A percentile compares a stretch with the other conserved stretches of the same genome.
Evolutionary conservation across 805 yeast genomes (phyloP).

Genomic region (Candida tibetensis): DNA sequence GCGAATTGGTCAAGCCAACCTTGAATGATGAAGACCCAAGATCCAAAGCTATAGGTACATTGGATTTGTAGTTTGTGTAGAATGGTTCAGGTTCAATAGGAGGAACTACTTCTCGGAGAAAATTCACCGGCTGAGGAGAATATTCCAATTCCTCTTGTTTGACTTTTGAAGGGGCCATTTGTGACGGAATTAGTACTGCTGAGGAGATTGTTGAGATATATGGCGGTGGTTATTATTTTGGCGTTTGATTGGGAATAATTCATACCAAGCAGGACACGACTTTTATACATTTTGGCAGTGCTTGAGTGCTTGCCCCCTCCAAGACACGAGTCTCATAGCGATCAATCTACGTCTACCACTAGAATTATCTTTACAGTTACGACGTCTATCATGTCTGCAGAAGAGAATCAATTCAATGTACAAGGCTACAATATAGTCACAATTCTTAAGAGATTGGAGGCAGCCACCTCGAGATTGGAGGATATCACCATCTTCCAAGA

Average conservation of each 20-base stretch:
- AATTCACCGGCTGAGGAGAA: constrained; percentile 43
- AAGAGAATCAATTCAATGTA: constrained; percentile 48
- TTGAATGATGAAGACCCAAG: constrained; percentile 66
- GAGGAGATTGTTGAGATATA: no score
- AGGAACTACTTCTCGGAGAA: constrained; percentile 39
- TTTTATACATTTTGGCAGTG: no score
- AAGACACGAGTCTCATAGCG: no score
- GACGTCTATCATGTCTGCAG: constrained; percentile 25
- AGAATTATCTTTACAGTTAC: no score
- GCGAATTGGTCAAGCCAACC: constrained; percentile 52
- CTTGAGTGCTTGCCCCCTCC: no score
- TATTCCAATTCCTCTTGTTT: constrained; percentile 19
- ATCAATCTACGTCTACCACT: no score
- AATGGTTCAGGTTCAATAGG: constrained; percentile 46
- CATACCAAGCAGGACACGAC: neutral
- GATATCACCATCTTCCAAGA: constrained; percentile 82
- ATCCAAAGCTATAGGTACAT: constrained; percentile 84
- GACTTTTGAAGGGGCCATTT: constrained; percentile 11
- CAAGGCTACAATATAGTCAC: constrained; percentile 89
- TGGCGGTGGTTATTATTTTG: no score
- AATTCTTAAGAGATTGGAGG: constrained; percentile 69
- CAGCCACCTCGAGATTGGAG: constrained; percentile 89
- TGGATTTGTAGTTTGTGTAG: constrained; percentile 44
- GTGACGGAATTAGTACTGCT: no score
- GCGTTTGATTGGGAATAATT: neutral